Evolutionary conservation across 768 basidiomycete genomes (phyloP).

Genomic region (Pleurotus djamor): DNA sequence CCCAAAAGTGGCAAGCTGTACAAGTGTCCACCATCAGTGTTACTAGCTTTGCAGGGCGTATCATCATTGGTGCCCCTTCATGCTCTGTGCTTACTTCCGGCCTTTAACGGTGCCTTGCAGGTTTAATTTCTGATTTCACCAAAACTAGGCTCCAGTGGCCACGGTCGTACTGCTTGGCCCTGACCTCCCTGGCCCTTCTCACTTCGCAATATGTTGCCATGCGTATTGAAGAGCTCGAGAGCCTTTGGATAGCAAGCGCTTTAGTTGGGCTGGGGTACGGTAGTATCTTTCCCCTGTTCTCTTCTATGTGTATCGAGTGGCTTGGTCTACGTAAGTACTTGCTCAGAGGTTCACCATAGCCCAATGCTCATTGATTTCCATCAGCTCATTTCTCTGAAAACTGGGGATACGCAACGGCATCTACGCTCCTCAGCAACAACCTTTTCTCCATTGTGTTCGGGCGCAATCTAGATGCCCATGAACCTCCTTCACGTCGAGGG

Average conservation of each 20-base stretch:
- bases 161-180: conserved; percentile 65
- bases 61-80: conserved; percentile 57
- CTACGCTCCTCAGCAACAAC: conserved; percentile 80
- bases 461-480: conserved; percentile 75
- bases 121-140: conserved; percentile 63
- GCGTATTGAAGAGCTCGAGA: conserved; percentile 48
- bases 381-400: conserved; percentile 79
- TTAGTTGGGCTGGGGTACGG: conserved; percentile 72
- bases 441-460: conserved; percentile 86
- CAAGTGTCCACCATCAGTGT: conserved; percentile 85
- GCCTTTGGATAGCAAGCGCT: conserved; percentile 65
- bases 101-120: conserved; percentile 25
- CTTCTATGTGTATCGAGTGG: conserved; percentile 84
- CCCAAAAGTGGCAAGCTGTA: conserved; percentile 74
- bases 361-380: neutral
- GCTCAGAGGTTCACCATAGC: neutral
- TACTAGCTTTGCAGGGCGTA: conserved; percentile 78
- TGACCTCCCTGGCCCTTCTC: conserved; percentile 68
- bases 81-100: neutral
- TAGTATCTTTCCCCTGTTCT: conserved; percentile 65
- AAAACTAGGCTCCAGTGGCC: conserved; percentile 58
- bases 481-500: conserved; percentile 10
- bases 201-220: conserved; percentile 67
- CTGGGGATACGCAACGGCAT: conserved; percentile 76
- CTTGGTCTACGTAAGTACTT: conserved; percentile 74